Evolutionary conservation across 1,139 yeast genomes (phyloP).

Genomic region (Pichia sp.): DNA sequence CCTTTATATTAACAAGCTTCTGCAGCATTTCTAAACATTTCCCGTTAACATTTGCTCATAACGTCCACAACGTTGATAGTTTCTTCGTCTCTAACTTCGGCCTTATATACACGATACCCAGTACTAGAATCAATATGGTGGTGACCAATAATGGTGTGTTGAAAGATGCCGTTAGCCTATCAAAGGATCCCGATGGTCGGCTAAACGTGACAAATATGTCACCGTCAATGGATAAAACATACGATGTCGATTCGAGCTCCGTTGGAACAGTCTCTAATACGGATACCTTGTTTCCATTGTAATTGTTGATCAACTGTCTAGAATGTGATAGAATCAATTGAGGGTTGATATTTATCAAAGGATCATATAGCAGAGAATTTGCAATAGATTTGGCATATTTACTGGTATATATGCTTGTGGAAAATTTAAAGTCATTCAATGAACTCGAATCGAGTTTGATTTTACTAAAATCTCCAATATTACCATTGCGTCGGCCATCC

Average conservation of each 20-base stretch:
- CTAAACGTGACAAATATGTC: slow-evolving; percentile 73
- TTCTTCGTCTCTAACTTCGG: slow-evolving; percentile 4
- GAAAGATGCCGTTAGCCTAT: slow-evolving; percentile 51
- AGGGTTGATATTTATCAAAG: slow-evolving; percentile 39
- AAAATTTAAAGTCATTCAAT: neutral
- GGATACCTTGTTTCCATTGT: too few relatives aligned
- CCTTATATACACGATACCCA: slow-evolving; percentile 26
- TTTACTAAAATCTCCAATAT: slow-evolving; percentile 10
- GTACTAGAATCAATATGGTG: slow-evolving; percentile 49
- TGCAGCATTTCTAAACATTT: too few relatives aligned
- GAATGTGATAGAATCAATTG: slow-evolving; percentile 16
- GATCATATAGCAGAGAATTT: slow-evolving; percentile 39
- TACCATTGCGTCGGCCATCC: slow-evolving; percentile 44
- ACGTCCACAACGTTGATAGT: slow-evolving; percentile 3
- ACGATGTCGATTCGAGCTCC: slow-evolving; percentile 70
- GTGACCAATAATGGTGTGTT: slow-evolving; percentile 54
- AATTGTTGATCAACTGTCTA: slow-evolving; percentile 7
- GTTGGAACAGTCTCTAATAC: slow-evolving; percentile 66
- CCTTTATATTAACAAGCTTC: too few relatives aligned
- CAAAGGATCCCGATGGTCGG: slow-evolving; percentile 82
- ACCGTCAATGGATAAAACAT: slow-evolving; percentile 49
- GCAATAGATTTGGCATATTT: slow-evolving; percentile 1
- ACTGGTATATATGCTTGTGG: slow-evolving; percentile 1
- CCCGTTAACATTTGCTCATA: neutral
- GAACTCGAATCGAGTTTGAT: neutral